Evolutionary conservation across 1,284 basidiomycete species (phyloP), one percentile per base, ranked within the genome.

Genomic region (Tausonia pullulans): DNA sequence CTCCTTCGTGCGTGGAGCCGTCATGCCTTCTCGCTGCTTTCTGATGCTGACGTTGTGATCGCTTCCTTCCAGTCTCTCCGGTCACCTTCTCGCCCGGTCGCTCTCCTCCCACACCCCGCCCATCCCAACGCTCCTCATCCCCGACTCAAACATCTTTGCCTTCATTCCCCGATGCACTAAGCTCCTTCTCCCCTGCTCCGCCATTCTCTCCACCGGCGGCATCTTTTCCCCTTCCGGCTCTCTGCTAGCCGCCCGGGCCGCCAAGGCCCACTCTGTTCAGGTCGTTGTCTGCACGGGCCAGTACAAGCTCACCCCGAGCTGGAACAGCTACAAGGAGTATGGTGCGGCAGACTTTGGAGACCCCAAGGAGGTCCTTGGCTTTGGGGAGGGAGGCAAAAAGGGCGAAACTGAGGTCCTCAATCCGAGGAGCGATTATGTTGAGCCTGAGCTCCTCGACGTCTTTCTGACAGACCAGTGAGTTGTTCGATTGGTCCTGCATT

Each of bases 401-500:
- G 74, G 74, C 7, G 87, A 89, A 69, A 89, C 93, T 7, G 91
- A 96, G 69, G 88, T 95, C 9, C 80, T 90, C 48, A 92, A 91
- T 73, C 92, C 94, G 16, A 89, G 88, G 72, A 98, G 90, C 74
- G 95, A 98, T 76, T 95, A 96, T 75, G 88, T 98, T 54, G 82
- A 85, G 56, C 93, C 94, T 10, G 90, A 96, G 73, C 77, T 96
- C 67, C 84, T 98, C 62, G 88, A 94, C 73, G 87, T 93, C 16
- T 95, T 92, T 74, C 91, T 98, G 71, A 98, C 94, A 9, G 98
- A 98, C 71, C 89, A 94, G 91, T 93, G 74, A 80, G 90, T 84
- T 39, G 41, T n/a, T 16, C 49, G 2, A 27, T 50, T n/a, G 5
- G 16, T 14, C 43, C 10, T 27, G 7, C 41, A 11, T 45, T 8